Evolutionary conservation across 805 yeast species (phyloP).

Genomic region (Metschnikowia similis): DNA sequence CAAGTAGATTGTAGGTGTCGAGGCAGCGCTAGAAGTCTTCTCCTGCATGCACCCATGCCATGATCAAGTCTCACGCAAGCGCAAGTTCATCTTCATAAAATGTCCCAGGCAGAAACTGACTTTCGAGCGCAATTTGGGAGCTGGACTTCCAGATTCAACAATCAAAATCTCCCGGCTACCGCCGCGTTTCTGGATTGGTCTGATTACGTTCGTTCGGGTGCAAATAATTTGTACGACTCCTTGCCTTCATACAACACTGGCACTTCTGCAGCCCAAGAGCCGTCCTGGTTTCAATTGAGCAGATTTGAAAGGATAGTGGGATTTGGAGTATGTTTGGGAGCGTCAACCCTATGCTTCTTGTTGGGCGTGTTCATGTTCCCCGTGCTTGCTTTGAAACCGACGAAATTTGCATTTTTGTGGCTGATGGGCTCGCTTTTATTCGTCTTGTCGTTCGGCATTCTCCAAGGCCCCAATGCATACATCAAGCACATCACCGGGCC

Average conservation of each 20-base stretch:
- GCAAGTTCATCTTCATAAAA: not conserved
- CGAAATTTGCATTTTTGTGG: slow-evolving; percentile 90
- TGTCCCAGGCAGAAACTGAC: slow-evolving; percentile 20
- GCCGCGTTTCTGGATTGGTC: slow-evolving; percentile 40
- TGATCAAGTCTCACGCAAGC: not conserved
- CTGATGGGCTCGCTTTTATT: slow-evolving; percentile 85
- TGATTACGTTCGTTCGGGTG: slow-evolving; percentile 38
- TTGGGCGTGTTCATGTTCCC: slow-evolving; percentile 84
- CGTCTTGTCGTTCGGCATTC: slow-evolving; percentile 81
- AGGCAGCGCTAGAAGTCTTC: not conserved
- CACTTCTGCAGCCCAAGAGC: slow-evolving; percentile 48
- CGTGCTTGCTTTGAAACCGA: slow-evolving; percentile 80
- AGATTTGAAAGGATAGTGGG: slow-evolving; percentile 77
- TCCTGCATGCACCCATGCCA: not conserved
- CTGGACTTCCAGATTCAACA: slow-evolving; percentile 15
- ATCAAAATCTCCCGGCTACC: slow-evolving; percentile 1
- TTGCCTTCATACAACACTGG: slow-evolving; percentile 62
- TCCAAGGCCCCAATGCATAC: slow-evolving; percentile 90
- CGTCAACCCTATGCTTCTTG: slow-evolving; percentile 76
- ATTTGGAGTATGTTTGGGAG: slow-evolving; percentile 71
- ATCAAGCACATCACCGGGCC: slow-evolving; percentile 66
- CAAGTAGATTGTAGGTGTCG: not conserved
- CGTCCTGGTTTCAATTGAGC: slow-evolving; percentile 70
- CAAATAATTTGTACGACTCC: slow-evolving; percentile 57
- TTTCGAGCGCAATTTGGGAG: slow-evolving; percentile 18